These are phyloP conservation scores for Penicillium sp. DNA, from an alignment of 2,329 filamentous ascomycete genomes.

Conservation along the genomic window DNA sequence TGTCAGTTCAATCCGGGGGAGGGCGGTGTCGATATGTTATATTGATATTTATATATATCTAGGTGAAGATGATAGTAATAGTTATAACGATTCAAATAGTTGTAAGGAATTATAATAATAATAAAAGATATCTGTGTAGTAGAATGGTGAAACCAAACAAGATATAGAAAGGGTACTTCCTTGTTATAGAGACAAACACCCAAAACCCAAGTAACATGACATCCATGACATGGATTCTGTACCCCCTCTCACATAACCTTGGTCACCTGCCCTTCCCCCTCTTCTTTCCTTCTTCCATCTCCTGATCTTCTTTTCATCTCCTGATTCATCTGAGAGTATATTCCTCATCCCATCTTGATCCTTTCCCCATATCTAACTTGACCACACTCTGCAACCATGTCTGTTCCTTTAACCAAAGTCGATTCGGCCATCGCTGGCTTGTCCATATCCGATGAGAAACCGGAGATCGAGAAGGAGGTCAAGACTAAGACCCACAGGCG, in stretches of 20 bases:
- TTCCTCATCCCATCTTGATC: conserved; percentile 3
- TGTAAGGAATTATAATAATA: too few relatives aligned
- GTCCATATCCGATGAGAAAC: conserved; percentile 63
- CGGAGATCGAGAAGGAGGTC: conserved; percentile 33
- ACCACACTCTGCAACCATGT: conserved; percentile 45
- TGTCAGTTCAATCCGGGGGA: conserved; percentile 31
- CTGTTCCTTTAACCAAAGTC: conserved; percentile 74
- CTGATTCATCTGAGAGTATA: conserved; percentile 1
- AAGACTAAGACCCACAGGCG: conserved; percentile 60
- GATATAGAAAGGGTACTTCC: background rate
- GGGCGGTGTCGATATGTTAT: conserved; percentile 11
- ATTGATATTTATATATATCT: too few relatives aligned
- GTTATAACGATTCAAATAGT: too few relatives aligned
- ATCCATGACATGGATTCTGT: conserved; percentile 16
- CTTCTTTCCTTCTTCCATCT: conserved; percentile 3
- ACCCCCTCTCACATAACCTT: conserved; percentile 7
- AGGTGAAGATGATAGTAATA: background rate
- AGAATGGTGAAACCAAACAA: background rate
- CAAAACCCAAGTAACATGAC: conserved; percentile 16
- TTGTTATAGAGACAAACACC: background rate
- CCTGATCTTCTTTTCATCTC: conserved; percentile 9
- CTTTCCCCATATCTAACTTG: conserved; percentile 6
- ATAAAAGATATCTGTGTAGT: too few relatives aligned
- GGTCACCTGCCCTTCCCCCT: conserved; percentile 32
- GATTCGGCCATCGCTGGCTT: conserved; percentile 87